These are phyloP conservation scores for Lachnellula hyalina DNA, from an alignment of 2,329 filamentous ascomycete genomes.

Conservation along the genomic window DNA sequence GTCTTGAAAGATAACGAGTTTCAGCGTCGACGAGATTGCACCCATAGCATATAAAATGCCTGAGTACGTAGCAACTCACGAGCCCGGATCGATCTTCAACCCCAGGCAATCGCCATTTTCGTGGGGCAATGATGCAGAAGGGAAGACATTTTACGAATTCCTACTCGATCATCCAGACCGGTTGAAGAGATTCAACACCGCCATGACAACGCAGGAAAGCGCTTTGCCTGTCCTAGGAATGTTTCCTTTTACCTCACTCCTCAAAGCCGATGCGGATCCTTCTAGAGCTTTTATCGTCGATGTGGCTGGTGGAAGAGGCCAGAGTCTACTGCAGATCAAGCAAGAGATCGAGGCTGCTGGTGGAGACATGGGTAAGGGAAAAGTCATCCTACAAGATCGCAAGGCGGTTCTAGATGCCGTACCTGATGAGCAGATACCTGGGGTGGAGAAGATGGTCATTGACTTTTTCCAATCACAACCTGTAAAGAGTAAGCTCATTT, in stretches of 20 bases:
- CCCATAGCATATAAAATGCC: constrained; percentile 20
- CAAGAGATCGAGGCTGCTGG: constrained; percentile 6
- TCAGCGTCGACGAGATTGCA: constrained; percentile 21
- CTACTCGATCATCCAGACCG: constrained; percentile 21
- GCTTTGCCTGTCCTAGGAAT: constrained; percentile 1
- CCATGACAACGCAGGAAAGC: constrained; percentile 9
- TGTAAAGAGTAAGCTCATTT: constrained; percentile 6
- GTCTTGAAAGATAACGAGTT: background rate
- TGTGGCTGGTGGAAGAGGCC: constrained; percentile 21
- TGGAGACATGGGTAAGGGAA: background rate
- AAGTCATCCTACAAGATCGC: constrained; percentile 7
- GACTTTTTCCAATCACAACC: constrained; percentile 9
- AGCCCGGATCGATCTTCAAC: constrained; percentile 13
- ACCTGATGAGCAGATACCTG: background rate
- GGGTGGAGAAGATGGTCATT: constrained; percentile 7
- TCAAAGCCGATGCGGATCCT: background rate
- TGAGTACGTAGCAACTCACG: constrained; percentile 22
- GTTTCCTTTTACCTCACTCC: constrained; percentile 3
- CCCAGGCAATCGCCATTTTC: constrained; percentile 17
- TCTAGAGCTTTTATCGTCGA: constrained; percentile 17
- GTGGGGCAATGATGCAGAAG: constrained; percentile 19
- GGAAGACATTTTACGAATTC: constrained; percentile 25
- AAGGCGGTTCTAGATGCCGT: constrained; percentile 5
- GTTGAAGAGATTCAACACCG: constrained; percentile 23
- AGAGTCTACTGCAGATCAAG: constrained; percentile 18